Percentiles rank a stretch among this genome's conserved stretches.
Evolutionary conservation across 805 yeast genomes (phyloP).

Genomic region (Ogataea saltuana): DNA sequence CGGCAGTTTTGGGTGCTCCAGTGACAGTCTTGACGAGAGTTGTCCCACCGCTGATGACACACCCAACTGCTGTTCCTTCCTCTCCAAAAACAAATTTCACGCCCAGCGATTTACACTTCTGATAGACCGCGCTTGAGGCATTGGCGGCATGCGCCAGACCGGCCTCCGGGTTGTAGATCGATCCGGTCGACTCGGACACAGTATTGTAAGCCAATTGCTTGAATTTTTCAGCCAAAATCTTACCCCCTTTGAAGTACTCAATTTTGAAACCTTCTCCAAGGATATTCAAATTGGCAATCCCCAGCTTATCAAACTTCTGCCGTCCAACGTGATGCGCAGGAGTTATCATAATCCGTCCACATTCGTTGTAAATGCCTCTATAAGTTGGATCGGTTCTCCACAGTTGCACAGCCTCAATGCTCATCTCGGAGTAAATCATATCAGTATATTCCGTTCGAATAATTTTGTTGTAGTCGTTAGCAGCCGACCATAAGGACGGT

Average conservation of each 20-base stretch:
- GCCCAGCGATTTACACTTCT: constrained; percentile 32
- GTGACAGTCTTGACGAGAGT: constrained; percentile 28
- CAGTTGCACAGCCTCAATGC: constrained; percentile 44
- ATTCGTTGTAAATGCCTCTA: constrained; percentile 37
- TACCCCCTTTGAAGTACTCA: constrained; percentile 33
- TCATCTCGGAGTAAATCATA: constrained; percentile 41
- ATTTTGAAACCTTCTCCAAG: constrained; percentile 33
- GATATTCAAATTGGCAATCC: constrained; percentile 37
- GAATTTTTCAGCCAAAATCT: constrained; percentile 30
- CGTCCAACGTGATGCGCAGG: constrained; percentile 38
- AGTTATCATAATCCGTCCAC: constrained; percentile 45
- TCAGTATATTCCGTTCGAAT: constrained; percentile 50
- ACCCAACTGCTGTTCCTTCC: constrained; percentile 29
- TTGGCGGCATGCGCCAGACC: constrained; percentile 46
- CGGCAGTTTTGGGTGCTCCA: constrained; percentile 36
- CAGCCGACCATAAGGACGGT: constrained; percentile 48
- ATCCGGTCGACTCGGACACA: constrained; percentile 15
- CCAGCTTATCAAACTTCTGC: constrained; percentile 38
- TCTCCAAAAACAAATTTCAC: constrained; percentile 39
- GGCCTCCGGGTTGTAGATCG: constrained; percentile 40
- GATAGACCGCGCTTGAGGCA: constrained; percentile 36
- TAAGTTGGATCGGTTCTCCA: constrained; percentile 41
- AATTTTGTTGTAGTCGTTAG: constrained; percentile 50
- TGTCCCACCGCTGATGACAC: constrained; percentile 12
- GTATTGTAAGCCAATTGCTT: constrained; percentile 21